Base-by-base conservation (phyloP, 2,329 filamentous ascomycete species). In the Fonsecaea nubica region DNA sequence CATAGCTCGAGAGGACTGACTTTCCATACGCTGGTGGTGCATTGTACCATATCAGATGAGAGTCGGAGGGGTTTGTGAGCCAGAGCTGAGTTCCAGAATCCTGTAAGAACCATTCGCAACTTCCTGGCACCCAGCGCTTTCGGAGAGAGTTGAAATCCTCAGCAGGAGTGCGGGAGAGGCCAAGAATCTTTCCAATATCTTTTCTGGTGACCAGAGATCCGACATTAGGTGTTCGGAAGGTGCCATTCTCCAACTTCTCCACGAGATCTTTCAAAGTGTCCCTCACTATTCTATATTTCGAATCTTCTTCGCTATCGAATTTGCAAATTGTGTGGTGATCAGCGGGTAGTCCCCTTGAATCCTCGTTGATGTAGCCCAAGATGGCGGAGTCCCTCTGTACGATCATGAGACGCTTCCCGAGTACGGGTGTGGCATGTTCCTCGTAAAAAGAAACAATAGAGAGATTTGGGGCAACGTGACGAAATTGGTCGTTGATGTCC, bases 381-480 rank as follows among this genome's bases (percentile, higher is more conserved):
- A 78, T 73, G 0, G 82, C 76, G 0, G 81, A 82, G 4, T 82
- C 78, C 13, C 77, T 78, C 10, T 79, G 74, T 2, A 83, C 58
- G 45, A 66, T 62, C 55, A 58, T 38, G n/a, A 56, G 9, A 48
- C 10, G 12, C 6, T 18, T 33, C 3, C 32, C 33, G 1, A 13
- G 30, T 18, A 67, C 30, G 7, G 12, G 9, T 8, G 65, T 67
- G n/a, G 15, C 69, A 6, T 74, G 72, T 18, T 79, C 82, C 66
- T 84, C 83, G 68, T 82, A 83, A 68, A 84, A 84, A 0, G 81
- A 84, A 71, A 77, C 76, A 4, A 84, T 72, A 1, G 75, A 69
- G 1, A 83, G 66, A 18, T 74, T 72, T 3, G 72, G 68, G 0
- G 77, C 76, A 65, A 78, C 71, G 56, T 82, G 76, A 0, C 79